phyloP scores from a whole-genome alignment of 2,329 filamentous ascomycete genomes.

The Aspergillus brunneoviolaceus region DNA sequence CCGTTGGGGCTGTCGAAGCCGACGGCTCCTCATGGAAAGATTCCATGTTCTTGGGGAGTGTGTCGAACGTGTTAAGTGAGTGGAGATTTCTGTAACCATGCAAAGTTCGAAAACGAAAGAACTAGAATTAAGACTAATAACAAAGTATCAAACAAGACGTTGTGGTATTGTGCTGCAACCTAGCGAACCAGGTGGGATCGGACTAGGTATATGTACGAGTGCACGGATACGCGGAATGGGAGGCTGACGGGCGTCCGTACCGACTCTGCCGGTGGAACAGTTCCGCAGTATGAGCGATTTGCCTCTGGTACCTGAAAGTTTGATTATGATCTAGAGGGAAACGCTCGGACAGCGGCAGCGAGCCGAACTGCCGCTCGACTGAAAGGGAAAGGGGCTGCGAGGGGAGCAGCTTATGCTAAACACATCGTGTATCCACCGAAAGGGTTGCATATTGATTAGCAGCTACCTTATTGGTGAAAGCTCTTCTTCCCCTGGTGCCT shows the following conservation, averaged over 20 bases:
- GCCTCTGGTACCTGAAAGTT: background rate
- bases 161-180: no score
- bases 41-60: background rate
- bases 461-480: no score
- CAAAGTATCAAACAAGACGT: background rate
- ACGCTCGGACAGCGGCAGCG: background rate
- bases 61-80: background rate
- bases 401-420: no score
- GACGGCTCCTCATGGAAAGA: background rate
- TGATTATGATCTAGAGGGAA: background rate
- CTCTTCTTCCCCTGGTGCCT: no score
- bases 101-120: background rate
- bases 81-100: background rate
- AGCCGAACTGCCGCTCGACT: background rate
- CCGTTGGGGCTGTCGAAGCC: background rate
- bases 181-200: background rate
- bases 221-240: background rate
- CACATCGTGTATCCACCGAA: no score
- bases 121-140: background rate
- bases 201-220: background rate
- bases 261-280: background rate
- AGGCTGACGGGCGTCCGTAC: background rate
- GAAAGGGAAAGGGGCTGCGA: background rate
- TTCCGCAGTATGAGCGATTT: no score
- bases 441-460: no score